Evolutionary conservation across 1,139 yeast species (phyloP).

Genomic region (Eremothecium coryli): DNA sequence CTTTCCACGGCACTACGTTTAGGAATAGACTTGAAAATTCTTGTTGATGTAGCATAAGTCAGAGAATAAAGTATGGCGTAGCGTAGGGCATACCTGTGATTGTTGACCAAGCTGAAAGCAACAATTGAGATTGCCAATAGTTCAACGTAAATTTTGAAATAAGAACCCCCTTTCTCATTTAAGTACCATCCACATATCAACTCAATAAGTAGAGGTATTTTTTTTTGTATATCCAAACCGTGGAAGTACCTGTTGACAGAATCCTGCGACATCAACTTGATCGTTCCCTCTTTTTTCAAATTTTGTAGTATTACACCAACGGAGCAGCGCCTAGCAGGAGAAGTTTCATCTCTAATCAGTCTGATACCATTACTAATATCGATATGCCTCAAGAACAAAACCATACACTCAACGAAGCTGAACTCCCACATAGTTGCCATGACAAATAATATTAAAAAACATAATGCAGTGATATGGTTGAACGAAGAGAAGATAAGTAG

Average conservation of each 20-base stretch:
- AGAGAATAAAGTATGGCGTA: constrained; percentile 25
- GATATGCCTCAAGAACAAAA: neutral
- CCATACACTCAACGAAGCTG: constrained; percentile 17
- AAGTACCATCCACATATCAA: constrained; percentile 17
- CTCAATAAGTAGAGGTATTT: constrained; percentile 12
- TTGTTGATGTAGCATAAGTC: constrained; percentile 15
- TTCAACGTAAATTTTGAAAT: constrained; percentile 21
- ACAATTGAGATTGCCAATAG: constrained; percentile 24
- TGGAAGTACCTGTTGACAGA: no score
- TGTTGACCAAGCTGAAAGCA: constrained; percentile 27
- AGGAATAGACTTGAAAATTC: neutral
- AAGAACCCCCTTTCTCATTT: constrained; percentile 17
- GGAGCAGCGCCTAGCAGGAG: no score
- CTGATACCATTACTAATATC: no score
- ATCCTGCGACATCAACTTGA: no score
- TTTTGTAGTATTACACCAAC: no score
- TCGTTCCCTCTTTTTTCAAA: no score
- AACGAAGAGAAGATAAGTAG: constrained; percentile 27
- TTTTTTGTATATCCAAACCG: no score
- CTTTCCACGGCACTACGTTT: no score
- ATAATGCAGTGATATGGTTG: constrained; percentile 22
- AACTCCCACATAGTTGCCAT: no score
- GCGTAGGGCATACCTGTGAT: constrained; percentile 23
- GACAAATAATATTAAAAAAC: constrained; percentile 21
- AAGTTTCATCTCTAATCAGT: no score